phyloP scores from a whole-genome alignment of 108 stramenopile genomes.

The Cylindrotheca fusiformis region DNA sequence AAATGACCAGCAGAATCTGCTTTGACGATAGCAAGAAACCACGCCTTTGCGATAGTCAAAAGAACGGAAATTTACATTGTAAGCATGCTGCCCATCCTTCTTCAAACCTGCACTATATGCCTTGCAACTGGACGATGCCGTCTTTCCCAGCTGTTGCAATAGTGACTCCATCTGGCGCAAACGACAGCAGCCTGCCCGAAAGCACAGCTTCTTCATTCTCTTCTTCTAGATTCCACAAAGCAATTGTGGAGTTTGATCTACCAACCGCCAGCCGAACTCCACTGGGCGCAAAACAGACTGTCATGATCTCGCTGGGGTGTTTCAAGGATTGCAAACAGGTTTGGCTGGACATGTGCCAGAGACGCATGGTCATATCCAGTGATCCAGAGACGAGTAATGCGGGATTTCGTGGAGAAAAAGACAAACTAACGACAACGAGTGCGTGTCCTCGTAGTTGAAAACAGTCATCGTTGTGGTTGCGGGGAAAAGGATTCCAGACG shows the following conservation, averaged over 20 bases:
- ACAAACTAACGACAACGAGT: slow-evolving; percentile 5
- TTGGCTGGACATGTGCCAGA: neutral
- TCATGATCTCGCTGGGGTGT: slow-evolving; percentile 3
- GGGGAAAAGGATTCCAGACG: slow-evolving; percentile 7
- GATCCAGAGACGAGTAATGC: slow-evolving; percentile 3
- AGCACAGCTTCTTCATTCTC: neutral
- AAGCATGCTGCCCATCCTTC: too few species aligned
- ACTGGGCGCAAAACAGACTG: neutral
- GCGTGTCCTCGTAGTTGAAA: slow-evolving; percentile 6
- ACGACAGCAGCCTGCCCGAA: slow-evolving; percentile 5
- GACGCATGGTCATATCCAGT: slow-evolving; percentile 10
- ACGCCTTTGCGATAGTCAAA: too few species aligned
- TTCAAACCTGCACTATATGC: too few species aligned
- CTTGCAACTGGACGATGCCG: slow-evolving; percentile 4
- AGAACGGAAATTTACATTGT: too few species aligned
- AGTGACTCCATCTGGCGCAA: neutral
- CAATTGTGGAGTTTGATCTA: slow-evolving; percentile 1
- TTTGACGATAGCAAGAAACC: too few species aligned
- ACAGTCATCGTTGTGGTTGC: neutral
- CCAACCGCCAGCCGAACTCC: neutral
- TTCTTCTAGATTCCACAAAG: slow-evolving; percentile 1
- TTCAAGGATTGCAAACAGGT: neutral
- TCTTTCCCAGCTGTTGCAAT: slow-evolving; percentile 7
- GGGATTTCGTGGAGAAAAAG: slow-evolving; percentile 1
- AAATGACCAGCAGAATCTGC: too few species aligned